Base-by-base conservation (phyloP, 805 yeast species). In the Zygotorulaspora chibaensis region DNA sequence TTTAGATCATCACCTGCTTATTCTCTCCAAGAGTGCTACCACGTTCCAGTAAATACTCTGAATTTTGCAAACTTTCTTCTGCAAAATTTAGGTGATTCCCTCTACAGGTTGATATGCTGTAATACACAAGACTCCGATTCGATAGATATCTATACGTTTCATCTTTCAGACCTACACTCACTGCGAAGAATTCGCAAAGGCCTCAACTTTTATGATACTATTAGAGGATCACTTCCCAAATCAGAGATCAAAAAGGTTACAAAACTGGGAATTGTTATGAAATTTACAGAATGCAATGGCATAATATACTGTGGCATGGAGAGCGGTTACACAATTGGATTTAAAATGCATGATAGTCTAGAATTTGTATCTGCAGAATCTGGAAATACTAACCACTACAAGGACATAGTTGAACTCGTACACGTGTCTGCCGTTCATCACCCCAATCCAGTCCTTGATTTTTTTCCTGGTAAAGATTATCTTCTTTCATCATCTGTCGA, bases 231-330 rank as follows among this genome's bases (percentile, higher is more conserved):
- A 11, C 20, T 20, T 2, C 12, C 35, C 3, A 33, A 51, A 8
- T 43, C 42, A 23, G 42, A 41, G 12, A 37, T 27, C 8, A 27
- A 41, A 15, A 49, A 52, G 15, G 45, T 58, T 23, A 56, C 58
- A 8, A 64, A 61, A 37, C 35, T 57, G 7, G 68, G 68, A 9
- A 56, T 61, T 10, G 46, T 61, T 3, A 64, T 64, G 68, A 59
- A 52, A 34, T 56, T 61, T 36, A 13, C 40, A 1, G 46, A 41
- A 34, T 43, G 40, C 33, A 34, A 51, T 9, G 53, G 47, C 8
- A 31, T 52, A 18, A 42, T 59, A 1, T 59, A 51, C 43, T 45
- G 55, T 33, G 68, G 65, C 1, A 52, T 51, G 42, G 68, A 64
- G 43, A 52, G 61, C 48, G 68, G 68, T 11, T 47, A 55, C 26